Base-by-base conservation (phyloP, 2,329 filamentous ascomycete genomes). In the Fusarium bactridioides region DNA sequence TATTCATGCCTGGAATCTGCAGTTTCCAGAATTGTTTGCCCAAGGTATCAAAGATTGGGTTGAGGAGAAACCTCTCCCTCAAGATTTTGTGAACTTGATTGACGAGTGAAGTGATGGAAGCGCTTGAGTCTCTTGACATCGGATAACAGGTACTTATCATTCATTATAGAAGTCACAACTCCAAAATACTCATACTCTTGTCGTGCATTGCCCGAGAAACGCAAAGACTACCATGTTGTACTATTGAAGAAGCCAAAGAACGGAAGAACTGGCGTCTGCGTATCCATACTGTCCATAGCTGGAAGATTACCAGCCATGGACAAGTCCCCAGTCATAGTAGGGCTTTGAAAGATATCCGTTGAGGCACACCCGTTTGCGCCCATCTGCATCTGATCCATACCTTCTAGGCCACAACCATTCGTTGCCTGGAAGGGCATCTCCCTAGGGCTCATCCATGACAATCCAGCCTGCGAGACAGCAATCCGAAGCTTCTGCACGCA, bases 1-100 rank as follows among this genome's bases (percentile, higher is more conserved):
- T 3, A 50, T 65, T 2, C 83, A 84, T 73, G 78, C 77, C 15
- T 85, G 83, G 83, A 80, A 84, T 55, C 59, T 84, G 48, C 83
- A 85, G 47, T 73, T 80, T 33, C 83, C 83, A 0, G 73, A 79
- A 40, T 50, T 84, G 4, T 84, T 84, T 67, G 81, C 82, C 0
- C 67, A 75, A 23, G 80, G 79, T 1, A 74, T 84, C 10, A 76
- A 69, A 61, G 80, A 81, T 12, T 85, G 83, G 83, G 65, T 82
- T 5, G 73, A 79, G 25, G 69, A 67, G 6, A 55, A 58, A 5
- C 56, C 62, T 33, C 43, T 83, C 43, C 80, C 81, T 3, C 55
- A 61, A 5, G 76, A 58, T 11, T 73, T 79, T 51, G 67, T 77
- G 13, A 31, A 40, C 35, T 29, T 68, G 3, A 6, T 68, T 1